Evolutionary conservation across 192 early-diverging fungal genomes (phyloP), one percentile per base, ranked within the genome.

Genomic region (Gonapodya prolifera): DNA sequence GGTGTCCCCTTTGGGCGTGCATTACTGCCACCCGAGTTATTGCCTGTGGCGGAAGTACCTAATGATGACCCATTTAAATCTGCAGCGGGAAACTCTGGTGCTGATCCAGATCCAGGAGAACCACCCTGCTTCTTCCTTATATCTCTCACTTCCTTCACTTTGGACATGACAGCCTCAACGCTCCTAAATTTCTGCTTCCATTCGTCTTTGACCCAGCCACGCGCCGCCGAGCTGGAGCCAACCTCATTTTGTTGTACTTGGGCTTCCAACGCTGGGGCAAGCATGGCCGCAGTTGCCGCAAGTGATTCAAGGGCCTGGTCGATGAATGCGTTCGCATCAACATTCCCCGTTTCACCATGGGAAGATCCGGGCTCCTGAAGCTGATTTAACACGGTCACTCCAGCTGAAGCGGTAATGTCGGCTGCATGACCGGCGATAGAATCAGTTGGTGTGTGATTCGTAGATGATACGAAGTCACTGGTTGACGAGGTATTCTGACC

Each of bases 51-150:
- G n/a, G n/a, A n/a, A n/a, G n/a, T n/a, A n/a, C n/a, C n/a, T n/a
- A n/a, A n/a, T n/a, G n/a, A n/a, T n/a, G n/a, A n/a, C n/a, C n/a
- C n/a, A n/a, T n/a, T n/a, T n/a, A n/a, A n/a, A n/a, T n/a, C n/a
- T n/a, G n/a, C n/a, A n/a, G n/a, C n/a, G n/a, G n/a, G n/a, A n/a
- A n/a, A n/a, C n/a, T n/a, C n/a, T n/a, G n/a, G n/a, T n/a, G n/a
- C n/a, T n/a, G n/a, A n/a, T n/a, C n/a, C n/a, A n/a, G n/a, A n/a
- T n/a, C n/a, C n/a, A n/a, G n/a, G n/a, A n/a, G n/a, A n/a, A n/a
- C n/a, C n/a, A n/a, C n/a, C n/a, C n/a, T 73, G 71, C 71, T 73
- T 73, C 71, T 73, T 73, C 71, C 71, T 2, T 29, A 73, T 18
- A 13, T 73, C 71, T 29, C 71, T 18, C 18, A 29, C 71, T 32